A percentile compares a stretch with the other conserved stretches of the same genome.
These are phyloP conservation scores for Tolypocladium ovalisporum DNA, from an alignment of 2,329 filamentous ascomycete species.

Conservation along the genomic window DNA sequence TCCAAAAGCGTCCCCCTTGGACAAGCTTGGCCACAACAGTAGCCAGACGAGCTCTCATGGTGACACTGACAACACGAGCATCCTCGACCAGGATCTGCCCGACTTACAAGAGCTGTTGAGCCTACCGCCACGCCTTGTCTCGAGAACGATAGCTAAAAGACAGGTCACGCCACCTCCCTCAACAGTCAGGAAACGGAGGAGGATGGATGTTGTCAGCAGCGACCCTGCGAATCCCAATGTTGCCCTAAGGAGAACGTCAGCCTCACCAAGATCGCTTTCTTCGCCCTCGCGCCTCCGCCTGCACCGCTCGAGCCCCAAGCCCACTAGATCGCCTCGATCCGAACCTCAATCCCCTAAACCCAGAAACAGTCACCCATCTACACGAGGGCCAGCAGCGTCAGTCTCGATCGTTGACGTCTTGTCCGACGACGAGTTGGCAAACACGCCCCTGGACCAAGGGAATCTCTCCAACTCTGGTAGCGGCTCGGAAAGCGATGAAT, in stretches of 20 bases:
- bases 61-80: constrained; percentile 25
- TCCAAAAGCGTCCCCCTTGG: constrained; percentile 14
- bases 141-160: constrained; percentile 11
- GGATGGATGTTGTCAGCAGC: constrained; percentile 18
- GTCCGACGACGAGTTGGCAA: constrained; percentile 11
- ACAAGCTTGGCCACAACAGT: constrained; percentile 14
- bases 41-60: constrained; percentile 22
- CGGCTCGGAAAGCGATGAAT: constrained; percentile 28
- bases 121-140: constrained; percentile 6
- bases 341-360: not conserved
- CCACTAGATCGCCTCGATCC: not conserved
- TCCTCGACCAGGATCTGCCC: constrained; percentile 26
- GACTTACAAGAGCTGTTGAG: constrained; percentile 22
- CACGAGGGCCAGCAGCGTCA: not conserved
- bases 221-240: constrained; percentile 15
- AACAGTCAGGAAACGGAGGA: constrained; percentile 17
- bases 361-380: not conserved
- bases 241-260: not conserved
- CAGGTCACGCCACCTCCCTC: constrained; percentile 12
- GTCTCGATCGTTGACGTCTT: constrained; percentile 8
- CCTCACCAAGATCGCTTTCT: not conserved
- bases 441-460: not conserved
- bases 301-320: not conserved
- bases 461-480: constrained; percentile 12
- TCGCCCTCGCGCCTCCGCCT: not conserved